Base-by-base conservation (phyloP, 1,284 basidiomycete genomes). In the Heterobasidion occidentale region DNA sequence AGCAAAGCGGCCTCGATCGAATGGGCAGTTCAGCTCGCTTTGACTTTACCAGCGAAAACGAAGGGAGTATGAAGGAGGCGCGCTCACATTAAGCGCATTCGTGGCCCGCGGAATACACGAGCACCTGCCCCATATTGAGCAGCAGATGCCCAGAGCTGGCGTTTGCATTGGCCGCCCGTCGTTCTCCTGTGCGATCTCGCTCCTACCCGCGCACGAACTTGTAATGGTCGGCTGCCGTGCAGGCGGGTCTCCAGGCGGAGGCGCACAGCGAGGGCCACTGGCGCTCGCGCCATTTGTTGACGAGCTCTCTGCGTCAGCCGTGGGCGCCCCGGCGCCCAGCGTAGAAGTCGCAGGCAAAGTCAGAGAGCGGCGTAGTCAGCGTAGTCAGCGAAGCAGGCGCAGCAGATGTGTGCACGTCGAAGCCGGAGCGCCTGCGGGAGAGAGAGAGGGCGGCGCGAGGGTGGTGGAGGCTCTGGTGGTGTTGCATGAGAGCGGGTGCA, bases 71-170 rank as follows among this genome's bases (percentile, higher is more conserved):
- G 42, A 44, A 47, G 46, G 17, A 9, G 54, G 17, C 33, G 36
- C 51, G 38, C 58, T 48, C 61, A 85, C 85, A 88, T 75, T 87
- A 89, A 2, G 68, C 64, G 62, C 88, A 91, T 15, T 76, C 64
- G 61, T 78, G 74, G 1, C 77, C 77, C n/a, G 67, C 68, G 0
- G 88, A 87, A 65, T 89, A 90, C 0, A 89, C 79, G 4, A 91
- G 70, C 7, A 87, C 66, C 54, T 76, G 75, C 5, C 84, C 85
- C 20, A 79, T 68, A 36, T 74, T 71, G 56, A 91, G 67, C 9
- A 60, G 27, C 27, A 9, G 60, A 73, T 78, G 54, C 58, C 89
- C 88, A 0, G 83, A 78, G 75, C 73, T 1, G 88, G 87, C 7
- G 66, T 73, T 3, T 67, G 74, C 1, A 88, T 90, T 0, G 88